These are phyloP conservation scores for Aspergillus sp. DNA, from an alignment of 2,329 filamentous ascomycete species.

Conservation along the genomic window DNA sequence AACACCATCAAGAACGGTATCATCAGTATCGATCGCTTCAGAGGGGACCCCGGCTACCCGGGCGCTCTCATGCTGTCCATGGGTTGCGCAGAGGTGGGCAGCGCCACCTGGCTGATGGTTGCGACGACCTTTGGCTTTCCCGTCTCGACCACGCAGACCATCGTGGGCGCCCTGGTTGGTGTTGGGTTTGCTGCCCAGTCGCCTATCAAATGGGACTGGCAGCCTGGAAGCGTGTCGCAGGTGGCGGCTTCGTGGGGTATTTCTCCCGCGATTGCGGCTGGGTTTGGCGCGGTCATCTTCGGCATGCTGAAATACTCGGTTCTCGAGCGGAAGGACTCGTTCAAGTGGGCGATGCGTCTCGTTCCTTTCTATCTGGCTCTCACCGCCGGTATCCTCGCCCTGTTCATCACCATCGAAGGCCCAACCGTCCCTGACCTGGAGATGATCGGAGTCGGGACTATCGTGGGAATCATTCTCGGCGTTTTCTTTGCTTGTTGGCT, in stretches of 20 bases:
- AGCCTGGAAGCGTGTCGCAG: slow-evolving; percentile 37
- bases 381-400: slow-evolving; percentile 41
- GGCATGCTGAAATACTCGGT: slow-evolving; percentile 42
- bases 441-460: slow-evolving; percentile 17
- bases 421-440: slow-evolving; percentile 15
- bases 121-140: slow-evolving; percentile 30
- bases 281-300: slow-evolving; percentile 42
- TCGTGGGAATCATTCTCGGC: slow-evolving; percentile 16
- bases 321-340: slow-evolving; percentile 40
- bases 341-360: slow-evolving; percentile 41
- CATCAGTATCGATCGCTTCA: slow-evolving; percentile 31
- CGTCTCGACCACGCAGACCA: slow-evolving; percentile 35
- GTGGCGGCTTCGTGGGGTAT: slow-evolving; percentile 42
- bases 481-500: slow-evolving; percentile 18
- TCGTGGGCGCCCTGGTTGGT: slow-evolving; percentile 28
- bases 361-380: slow-evolving; percentile 42
- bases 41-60: slow-evolving; percentile 24
- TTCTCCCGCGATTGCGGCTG: slow-evolving; percentile 40
- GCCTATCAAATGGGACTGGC: slow-evolving; percentile 26
- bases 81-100: slow-evolving; percentile 26
- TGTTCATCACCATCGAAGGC: slow-evolving; percentile 48
- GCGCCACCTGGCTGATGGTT: slow-evolving; percentile 28
- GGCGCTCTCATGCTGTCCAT: slow-evolving; percentile 33
- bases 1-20: slow-evolving; percentile 38
- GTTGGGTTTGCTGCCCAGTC: slow-evolving; percentile 18